Evolutionary conservation across 768 basidiomycete genomes (phyloP).

Genomic region (Psilocybe sp.): DNA sequence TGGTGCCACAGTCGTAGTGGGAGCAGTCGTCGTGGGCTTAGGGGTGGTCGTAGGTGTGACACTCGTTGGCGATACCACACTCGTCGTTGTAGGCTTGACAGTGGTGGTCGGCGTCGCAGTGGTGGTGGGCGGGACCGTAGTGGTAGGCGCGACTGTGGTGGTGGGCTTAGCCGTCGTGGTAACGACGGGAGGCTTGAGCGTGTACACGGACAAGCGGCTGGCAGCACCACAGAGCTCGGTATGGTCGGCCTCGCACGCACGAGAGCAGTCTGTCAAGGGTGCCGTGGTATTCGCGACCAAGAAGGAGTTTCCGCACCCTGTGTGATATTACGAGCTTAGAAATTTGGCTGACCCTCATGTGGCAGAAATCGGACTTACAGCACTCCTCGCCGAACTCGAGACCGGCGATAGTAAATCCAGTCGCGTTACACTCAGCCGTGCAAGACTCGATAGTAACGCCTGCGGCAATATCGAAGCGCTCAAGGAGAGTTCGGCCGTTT

Average conservation of each 20-base stretch:
- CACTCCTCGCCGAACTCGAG: conserved; percentile 19
- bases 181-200: no score
- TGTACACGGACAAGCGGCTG: conserved; percentile 12
- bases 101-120: no score
- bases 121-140: not conserved
- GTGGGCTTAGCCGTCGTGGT: not conserved
- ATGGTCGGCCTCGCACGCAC: conserved; percentile 11
- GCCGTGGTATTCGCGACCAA: conserved; percentile 11
- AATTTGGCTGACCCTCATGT: not conserved
- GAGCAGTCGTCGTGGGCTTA: not conserved
- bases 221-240: conserved; percentile 16
- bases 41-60: not conserved
- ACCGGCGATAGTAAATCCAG: conserved; percentile 14
- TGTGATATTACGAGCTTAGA: not conserved
- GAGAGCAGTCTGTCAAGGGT: conserved; percentile 10
- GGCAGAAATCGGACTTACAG: conserved; percentile 7
- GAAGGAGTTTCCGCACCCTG: conserved; percentile 16
- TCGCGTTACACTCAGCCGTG: conserved; percentile 9
- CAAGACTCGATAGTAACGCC: conserved; percentile 14
- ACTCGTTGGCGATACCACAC: no score
- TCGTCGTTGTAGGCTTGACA: no score
- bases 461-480: conserved; percentile 8
- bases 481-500: conserved; percentile 10
- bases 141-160: conserved; percentile 1
- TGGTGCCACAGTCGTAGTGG: not conserved